phyloP scores from a whole-genome alignment of 257 asterid species.

The Sherardia arvensis region DNA sequence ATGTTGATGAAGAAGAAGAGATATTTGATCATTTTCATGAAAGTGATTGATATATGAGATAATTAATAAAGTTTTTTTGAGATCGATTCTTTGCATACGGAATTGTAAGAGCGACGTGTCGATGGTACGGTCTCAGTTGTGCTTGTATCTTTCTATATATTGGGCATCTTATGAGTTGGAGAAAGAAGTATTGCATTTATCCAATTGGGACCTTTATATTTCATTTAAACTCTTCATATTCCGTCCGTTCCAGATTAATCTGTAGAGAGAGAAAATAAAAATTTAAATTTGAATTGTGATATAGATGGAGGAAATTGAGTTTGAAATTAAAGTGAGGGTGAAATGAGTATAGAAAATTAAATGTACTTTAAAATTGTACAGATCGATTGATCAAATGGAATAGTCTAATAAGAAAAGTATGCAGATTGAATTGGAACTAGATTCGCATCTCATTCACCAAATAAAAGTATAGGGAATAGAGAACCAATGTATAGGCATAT shows the following conservation, averaged over 20 bases:
- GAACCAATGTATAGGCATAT: conserved; percentile 25
- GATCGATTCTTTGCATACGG: conserved; percentile 66
- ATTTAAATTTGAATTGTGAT: no score
- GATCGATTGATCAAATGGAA: no score
- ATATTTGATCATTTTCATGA: conserved; percentile 17
- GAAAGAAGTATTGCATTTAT: conserved; percentile 48
- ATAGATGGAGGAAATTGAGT: no score
- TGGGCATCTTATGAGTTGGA: conserved; percentile 64
- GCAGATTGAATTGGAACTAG: no score
- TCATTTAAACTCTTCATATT: conserved; percentile 9
- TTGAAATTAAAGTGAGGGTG: no score
- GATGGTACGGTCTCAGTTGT: conserved; percentile 20
- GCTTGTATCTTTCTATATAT: conserved; percentile 28
- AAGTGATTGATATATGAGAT: conserved; percentile 9
- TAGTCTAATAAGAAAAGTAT: no score
- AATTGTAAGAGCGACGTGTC: conserved; percentile 28
- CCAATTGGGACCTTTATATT: conserved; percentile 54
- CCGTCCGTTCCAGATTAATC: no score
- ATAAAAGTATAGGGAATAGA: conserved; percentile 23
- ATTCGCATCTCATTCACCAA: conserved; percentile 34
- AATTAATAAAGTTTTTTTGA: conserved; percentile 16
- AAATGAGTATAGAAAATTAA: no score
- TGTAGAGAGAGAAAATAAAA: no score
- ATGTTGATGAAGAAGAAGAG: neutral
- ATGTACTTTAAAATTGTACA: no score